Evolutionary conservation across 768 basidiomycete genomes (phyloP).

Genomic region (Pleurotus platypus): DNA sequence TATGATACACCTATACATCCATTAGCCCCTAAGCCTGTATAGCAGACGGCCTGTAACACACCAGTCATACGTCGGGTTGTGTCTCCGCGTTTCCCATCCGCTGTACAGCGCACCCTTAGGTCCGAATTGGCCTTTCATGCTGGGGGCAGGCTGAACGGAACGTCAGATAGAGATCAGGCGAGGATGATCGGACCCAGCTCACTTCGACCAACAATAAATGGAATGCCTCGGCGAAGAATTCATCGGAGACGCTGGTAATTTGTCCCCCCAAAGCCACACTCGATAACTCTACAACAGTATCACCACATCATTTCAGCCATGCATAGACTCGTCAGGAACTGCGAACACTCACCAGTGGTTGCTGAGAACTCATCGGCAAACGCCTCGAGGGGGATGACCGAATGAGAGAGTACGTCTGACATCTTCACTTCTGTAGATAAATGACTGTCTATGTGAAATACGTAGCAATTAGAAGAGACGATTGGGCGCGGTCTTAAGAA

Average conservation of each 20-base stretch:
- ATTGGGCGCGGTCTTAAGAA: not conserved
- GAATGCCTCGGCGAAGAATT: constrained; percentile 89
- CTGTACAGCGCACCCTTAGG: constrained; percentile 92
- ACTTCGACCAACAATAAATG: constrained; percentile 85
- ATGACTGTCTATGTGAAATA: not conserved
- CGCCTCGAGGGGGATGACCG: constrained; percentile 39
- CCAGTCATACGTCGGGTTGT: constrained; percentile 91
- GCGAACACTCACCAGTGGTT: constrained; percentile 41
- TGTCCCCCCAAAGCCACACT: constrained; percentile 78
- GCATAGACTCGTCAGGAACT: not conserved
- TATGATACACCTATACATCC: constrained; percentile 73
- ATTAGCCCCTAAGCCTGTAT: not conserved
- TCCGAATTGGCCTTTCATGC: constrained; percentile 94
- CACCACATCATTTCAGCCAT: not conserved
- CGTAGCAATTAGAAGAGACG: not conserved
- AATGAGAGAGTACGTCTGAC: too few relatives aligned
- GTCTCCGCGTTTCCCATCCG: constrained; percentile 92
- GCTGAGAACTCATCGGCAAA: constrained; percentile 46
- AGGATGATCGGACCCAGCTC: constrained; percentile 16
- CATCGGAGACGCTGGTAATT: constrained; percentile 80
- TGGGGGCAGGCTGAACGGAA: constrained; percentile 66
- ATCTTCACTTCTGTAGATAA: not conserved
- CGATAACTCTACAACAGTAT: constrained; percentile 69
- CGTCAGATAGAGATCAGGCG: not conserved
- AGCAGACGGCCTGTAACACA: constrained; percentile 22